Evolutionary conservation across 1,284 basidiomycete genomes (phyloP).

Genomic region (Vanrija pseudolonga): DNA sequence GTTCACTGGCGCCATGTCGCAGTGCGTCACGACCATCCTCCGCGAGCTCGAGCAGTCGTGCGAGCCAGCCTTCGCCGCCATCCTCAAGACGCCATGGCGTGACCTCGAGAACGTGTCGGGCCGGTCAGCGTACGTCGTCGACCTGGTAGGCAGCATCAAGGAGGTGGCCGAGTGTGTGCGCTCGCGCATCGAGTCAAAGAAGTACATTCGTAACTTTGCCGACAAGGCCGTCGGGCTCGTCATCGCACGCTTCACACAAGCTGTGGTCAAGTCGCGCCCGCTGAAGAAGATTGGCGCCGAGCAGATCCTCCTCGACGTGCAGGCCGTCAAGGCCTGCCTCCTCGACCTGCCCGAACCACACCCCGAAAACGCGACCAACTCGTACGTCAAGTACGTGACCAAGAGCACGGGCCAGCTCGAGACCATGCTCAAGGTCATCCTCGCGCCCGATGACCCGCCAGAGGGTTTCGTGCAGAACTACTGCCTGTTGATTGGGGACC

Average conservation of each 20-base stretch:
- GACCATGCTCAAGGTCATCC: constrained; percentile 86
- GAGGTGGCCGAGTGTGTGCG: constrained; percentile 47
- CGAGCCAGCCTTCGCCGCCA: constrained; percentile 68
- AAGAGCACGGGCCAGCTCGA: constrained; percentile 79
- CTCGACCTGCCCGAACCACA: constrained; percentile 64
- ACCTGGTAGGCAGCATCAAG: constrained; percentile 88
- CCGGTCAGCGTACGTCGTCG: constrained; percentile 72
- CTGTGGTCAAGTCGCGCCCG: constrained; percentile 80
- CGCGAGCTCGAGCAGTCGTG: constrained; percentile 75
- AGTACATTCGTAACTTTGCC: constrained; percentile 82
- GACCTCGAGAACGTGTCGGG: constrained; percentile 76
- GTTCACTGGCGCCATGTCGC: constrained; percentile 80
- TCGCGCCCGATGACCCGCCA: constrained; percentile 83
- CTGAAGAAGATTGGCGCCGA: constrained; percentile 87
- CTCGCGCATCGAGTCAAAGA: constrained; percentile 76
- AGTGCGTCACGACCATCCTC: constrained; percentile 70
- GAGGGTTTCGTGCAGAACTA: constrained; percentile 93
- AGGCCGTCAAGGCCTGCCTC: constrained; percentile 75
- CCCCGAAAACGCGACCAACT: constrained; percentile 35
- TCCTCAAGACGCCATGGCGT: constrained; percentile 73
- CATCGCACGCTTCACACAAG: constrained; percentile 77
- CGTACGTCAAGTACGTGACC: constrained; percentile 71
- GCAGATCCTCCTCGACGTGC: constrained; percentile 87
- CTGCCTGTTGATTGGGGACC: constrained; percentile 83
- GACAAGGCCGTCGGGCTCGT: constrained; percentile 84